Conservation (phyloP, 1,139 yeast genomes). For the Taiozyma sp. region DNA sequence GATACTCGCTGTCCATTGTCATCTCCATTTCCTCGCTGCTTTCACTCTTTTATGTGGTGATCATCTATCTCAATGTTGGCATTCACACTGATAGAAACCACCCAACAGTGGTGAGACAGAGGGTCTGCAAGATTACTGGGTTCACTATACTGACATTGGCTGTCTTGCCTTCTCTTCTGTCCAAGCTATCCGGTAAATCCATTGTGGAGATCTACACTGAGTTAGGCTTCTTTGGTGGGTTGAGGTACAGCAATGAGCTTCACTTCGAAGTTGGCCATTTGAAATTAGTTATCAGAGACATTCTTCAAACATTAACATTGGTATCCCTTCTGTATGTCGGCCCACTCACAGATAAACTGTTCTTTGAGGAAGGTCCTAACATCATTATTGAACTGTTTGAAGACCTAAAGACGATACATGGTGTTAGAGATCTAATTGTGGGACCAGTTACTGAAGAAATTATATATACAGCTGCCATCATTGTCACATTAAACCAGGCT, state of each 20-base stretch:
- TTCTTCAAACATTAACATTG: conserved; percentile 27
- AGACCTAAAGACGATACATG: conserved; percentile 37
- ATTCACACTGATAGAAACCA: conserved; percentile 37
- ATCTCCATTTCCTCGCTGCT: conserved; percentile 10
- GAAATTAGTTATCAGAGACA: conserved; percentile 21
- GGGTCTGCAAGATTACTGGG: conserved; percentile 28
- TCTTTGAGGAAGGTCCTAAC: conserved; percentile 22
- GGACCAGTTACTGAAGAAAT: conserved; percentile 92
- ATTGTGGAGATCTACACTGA: conserved; percentile 14
- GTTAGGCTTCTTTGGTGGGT: conserved; percentile 29
- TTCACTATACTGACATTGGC: conserved; percentile 25
- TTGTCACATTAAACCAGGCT: conserved; percentile 37
- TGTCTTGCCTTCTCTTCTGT: conserved; percentile 26
- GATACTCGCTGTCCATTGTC: conserved; percentile 3
- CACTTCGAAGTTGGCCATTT: conserved; percentile 12
- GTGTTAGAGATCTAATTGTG: conserved; percentile 60
- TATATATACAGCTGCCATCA: conserved; percentile 63
- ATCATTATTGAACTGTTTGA: conserved; percentile 20
- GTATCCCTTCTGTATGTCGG: conserved; percentile 51
- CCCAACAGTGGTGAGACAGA: conserved; percentile 32
- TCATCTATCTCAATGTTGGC: conserved; percentile 10
- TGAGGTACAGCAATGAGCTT: conserved; percentile 6
- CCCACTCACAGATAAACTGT: conserved; percentile 45
- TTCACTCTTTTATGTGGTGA: conserved; percentile 18
- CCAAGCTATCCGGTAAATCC: conserved; percentile 7